These are phyloP conservation scores for Candida freyschussii DNA, from an alignment of 1,139 yeast genomes.

Conservation along the genomic window DNA sequence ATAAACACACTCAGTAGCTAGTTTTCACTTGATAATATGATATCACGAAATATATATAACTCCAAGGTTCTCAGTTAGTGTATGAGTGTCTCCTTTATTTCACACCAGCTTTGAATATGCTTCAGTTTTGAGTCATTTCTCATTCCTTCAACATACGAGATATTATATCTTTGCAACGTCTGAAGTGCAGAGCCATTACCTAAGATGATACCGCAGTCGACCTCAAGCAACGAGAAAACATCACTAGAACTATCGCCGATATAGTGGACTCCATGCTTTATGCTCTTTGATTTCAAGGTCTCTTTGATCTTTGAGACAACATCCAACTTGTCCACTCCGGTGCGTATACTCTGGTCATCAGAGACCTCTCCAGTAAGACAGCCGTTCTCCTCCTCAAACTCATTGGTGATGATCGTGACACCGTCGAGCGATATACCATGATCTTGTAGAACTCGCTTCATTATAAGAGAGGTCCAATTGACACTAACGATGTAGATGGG, in stretches of 20 bases:
- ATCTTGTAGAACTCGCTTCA: constrained; percentile 35
- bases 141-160: constrained; percentile 16
- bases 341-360: constrained; percentile 34
- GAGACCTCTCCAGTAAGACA: constrained; percentile 38
- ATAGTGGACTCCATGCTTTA: constrained; percentile 33
- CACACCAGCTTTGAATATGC: constrained; percentile 21
- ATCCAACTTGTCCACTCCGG: constrained; percentile 52
- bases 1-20: no score
- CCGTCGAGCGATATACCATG: constrained; percentile 30
- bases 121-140: constrained; percentile 15
- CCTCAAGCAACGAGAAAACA: constrained; percentile 45
- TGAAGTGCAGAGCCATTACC: constrained; percentile 33
- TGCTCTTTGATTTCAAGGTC: constrained; percentile 6
- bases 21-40: no score
- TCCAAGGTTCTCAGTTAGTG: no score
- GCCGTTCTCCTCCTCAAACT: constrained; percentile 38
- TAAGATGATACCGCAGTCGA: constrained; percentile 47
- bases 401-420: constrained; percentile 42
- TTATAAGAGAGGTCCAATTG: constrained; percentile 58
- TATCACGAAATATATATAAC: no score
- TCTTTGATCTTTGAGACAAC: constrained; percentile 27
- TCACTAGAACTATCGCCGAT: constrained; percentile 70
- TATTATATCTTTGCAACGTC: constrained; percentile 13
- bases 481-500: constrained; percentile 52
- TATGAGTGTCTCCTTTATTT: constrained; percentile 14